Base-by-base conservation (phyloP, 495 filamentous ascomycete genomes). In the Aspergillus heteromorphus region DNA sequence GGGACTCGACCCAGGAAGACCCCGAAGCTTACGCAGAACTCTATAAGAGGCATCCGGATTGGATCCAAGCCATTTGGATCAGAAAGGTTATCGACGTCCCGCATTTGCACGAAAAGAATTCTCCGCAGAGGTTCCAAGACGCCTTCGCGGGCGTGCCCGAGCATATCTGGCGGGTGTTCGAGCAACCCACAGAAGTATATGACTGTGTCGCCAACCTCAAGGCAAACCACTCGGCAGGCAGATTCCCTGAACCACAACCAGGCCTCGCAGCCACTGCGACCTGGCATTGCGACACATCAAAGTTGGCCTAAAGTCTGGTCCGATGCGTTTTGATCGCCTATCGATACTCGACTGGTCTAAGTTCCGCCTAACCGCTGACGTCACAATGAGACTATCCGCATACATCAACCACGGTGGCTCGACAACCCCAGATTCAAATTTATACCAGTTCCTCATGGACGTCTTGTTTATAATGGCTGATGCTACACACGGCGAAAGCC, bases 1-100 rank as follows among this genome's bases (percentile, higher is more conserved):
- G 92, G 0, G 92, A 97, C 65, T 90, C 85, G 31, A 97, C 92
- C 10, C 92, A 97, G 69, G 85, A 79, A 21, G 92, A 97, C 63
- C 92, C 92, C 0, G 92, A 97, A 68, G 83, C 89, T 0, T 97
- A 97, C 63, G 92, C 84, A 25, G 82, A 88, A 64, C 80, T 83
- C 70, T 91, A 80, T 68, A 72, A 67, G 59, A 68, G 64, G 56
- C 78, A 85, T 59, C 83, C 83, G 0, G 80, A 76, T 2, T 96
- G 90, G 88, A 80, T 96, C 41, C 80, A 82, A 58, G 75, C 83
- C 13, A 91, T 97, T 38, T 84, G 84, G 56, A 96, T 97, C 54
- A 79, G 92, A 9, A 90, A 86, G 58, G 92, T 96, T 14, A 83
- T 75, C 30, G 86, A 91, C 62, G 85, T 95, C 25, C 81, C 85